Evolutionary conservation across 768 basidiomycete genomes (phyloP), one percentile per base, ranked within the genome.

Genomic region (Xanthoconium purpureum): DNA sequence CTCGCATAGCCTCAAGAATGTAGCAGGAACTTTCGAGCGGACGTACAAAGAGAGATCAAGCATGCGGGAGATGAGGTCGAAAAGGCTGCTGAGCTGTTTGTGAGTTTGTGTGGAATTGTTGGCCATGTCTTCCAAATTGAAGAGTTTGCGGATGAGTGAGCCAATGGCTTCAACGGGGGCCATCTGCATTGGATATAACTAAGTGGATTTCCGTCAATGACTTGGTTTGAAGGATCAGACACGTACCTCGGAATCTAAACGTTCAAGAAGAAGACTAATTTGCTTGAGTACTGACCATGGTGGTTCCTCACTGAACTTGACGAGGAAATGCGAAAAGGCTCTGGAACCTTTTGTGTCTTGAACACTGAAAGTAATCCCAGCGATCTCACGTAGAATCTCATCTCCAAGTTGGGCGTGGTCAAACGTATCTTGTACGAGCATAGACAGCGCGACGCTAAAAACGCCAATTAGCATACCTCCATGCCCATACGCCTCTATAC

Each of bases 131-230:
- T 74, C 71, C 3, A 83, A 79, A 18, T 73, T 67, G 0, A 89
- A 84, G 13, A 98, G 81, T 61, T 98, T 91, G 43, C 80, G 78
- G 66, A 98, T 93, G 58, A 98, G 83, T 56, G 79, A 76, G 6
- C 92, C 93, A 38, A 98, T 84, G 55, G 95, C 82, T 68, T 98
- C 96, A 48, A 99, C 83, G 54, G 98, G 79, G 1, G 94, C 92
- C 77, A 94, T 89, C 39, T 97, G 92, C 86, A 99, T 94, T 0
- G 94, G 91, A 67, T 98, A 97, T 0, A 94, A 87, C 94, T 97
- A 63, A 14, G 46, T 6, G 35, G 37, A 18, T 32, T 12, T 37
- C 15, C n/a, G 38, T 53, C 14, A 52, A 24, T 13, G 13, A 30
- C 8, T 14, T 44, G 6, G 30, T 29, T 37, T 20, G 2, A 36